Evolutionary conservation across 768 basidiomycete species (phyloP), one percentile per base, ranked within the genome.

Genomic region (Agrocybe chaxingu): DNA sequence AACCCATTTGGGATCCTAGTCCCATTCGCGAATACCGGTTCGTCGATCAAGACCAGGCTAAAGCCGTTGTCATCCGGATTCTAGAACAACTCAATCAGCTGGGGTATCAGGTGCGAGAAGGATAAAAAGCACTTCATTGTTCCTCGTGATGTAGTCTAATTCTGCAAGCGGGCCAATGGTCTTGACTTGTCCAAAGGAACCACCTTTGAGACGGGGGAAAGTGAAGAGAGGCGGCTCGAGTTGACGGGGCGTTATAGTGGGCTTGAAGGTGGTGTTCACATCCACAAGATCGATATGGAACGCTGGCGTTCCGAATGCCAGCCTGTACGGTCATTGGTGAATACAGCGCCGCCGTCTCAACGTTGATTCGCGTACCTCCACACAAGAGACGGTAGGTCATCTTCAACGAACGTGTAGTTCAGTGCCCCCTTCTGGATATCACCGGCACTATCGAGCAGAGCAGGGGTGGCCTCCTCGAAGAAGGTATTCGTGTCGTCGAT

Each of bases 401-500:
- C 62, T 11, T 60, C 67, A 1, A 63, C 66, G 53, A 80, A 78
- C 2, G 79, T 76, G 52, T 78, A 80, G 59, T 77, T 78, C 9
- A 61, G 65, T 12, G 77, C 62, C 6, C 45, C 63, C 0, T 52
- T 54, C 58, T 79, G 72, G 36, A 74, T 52, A 47, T 72, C 63
- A 6, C 73, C 75, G 9, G 51, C 39, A n/a, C 68, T 48, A 53
- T 77, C 67, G 10, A 77, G 56, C 41, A 81, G 44, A 5, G 67
- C 64, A 11, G 81, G 80, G 2, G 77, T 57, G 24, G 61, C 50
- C 8, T 70, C 55, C 8, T 75, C 76, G 49, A 81, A 74, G 63
- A 72, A 66, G n/a, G 52, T 48, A 42, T 75, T 66, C 1, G 77
- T 78, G 61, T 73, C 70, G 57, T 83, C 81, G 42, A 84, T 55